Base-by-base conservation (phyloP, 352 stramenopile species). In the Globisporangium camurandrum region DNA sequence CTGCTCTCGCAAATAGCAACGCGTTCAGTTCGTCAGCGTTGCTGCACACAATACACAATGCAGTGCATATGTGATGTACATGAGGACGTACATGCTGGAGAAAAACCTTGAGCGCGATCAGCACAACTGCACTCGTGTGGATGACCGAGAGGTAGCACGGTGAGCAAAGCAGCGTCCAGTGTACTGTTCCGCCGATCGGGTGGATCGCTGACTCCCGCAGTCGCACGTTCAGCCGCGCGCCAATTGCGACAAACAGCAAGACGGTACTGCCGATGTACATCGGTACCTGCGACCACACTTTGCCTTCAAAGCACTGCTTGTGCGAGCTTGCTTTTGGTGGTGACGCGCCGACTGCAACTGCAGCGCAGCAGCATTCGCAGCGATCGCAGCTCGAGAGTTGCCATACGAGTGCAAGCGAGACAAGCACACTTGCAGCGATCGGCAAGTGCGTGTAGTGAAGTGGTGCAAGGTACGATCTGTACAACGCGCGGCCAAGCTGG, bases 191-290 rank as follows among this genome's bases (percentile, higher is more conserved):
- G 14, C 78, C 78, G 1, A 86, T 68, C 2, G 78, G 81, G 42
- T 89, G 81, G 53, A 92, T 89, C 28, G 80, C 80, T 0, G 77
- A 89, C 12, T 78, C 69, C 0, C 74, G 69, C 2, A 92, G 56
- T 14, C 80, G 66, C 16, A 77, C 80, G 47, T 92, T 92, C 30
- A 92, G 58, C 12, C 80, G 75, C 41, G 69, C 69, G 27, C 81
- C 78, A 19, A 87, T 75, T 10, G 64, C 69, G 14, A 85, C 56
- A 24, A 62, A 77, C n/a, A 90, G 66, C 26, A 54, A 46, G 12
- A 73, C 24, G 30, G 75, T 74, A 26, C 67, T 77, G 14, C 61
- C 50, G 7, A 41, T 33, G 47, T 88, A 88, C 14, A 90, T 56
- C 26, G 78, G 84, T 0, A 43, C 43, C 42, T 75, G 70, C 23